Evolutionary conservation across 768 basidiomycete genomes (phyloP).

Genomic region (Termitomyces sp.): DNA sequence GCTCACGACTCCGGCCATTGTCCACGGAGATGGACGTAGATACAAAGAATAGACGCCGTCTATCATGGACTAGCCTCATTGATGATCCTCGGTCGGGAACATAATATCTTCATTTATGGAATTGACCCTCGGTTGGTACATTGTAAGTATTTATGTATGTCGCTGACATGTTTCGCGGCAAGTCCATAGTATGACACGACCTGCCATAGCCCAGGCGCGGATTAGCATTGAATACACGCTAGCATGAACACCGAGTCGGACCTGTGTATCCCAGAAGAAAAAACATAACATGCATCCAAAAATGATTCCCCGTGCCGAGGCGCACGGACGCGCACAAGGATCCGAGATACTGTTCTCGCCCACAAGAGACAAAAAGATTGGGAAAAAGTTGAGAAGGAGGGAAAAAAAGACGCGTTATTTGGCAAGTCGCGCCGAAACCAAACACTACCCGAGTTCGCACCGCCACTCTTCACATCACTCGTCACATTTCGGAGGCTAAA

Average conservation of each 20-base stretch:
- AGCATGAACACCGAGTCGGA: background rate
- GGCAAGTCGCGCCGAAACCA: background rate
- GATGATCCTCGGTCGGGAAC: no score
- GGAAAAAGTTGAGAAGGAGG: no score
- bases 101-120: no score
- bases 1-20: background rate
- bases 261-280: background rate
- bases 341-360: no score
- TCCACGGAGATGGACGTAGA: background rate
- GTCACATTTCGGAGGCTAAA: background rate
- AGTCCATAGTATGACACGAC: background rate
- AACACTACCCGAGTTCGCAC: background rate
- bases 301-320: no score
- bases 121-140: background rate
- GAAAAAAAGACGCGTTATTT: conserved; percentile 1
- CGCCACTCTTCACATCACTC: background rate
- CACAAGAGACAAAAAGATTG: no score
- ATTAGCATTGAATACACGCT: background rate
- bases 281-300: no score
- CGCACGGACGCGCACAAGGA: no score
- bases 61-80: background rate
- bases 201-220: background rate
- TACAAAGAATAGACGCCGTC: background rate
- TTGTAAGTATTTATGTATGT: no score
- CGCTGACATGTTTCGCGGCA: background rate